Conservation (phyloP, 257 asterid species). For the Plantago elongata region DNA sequence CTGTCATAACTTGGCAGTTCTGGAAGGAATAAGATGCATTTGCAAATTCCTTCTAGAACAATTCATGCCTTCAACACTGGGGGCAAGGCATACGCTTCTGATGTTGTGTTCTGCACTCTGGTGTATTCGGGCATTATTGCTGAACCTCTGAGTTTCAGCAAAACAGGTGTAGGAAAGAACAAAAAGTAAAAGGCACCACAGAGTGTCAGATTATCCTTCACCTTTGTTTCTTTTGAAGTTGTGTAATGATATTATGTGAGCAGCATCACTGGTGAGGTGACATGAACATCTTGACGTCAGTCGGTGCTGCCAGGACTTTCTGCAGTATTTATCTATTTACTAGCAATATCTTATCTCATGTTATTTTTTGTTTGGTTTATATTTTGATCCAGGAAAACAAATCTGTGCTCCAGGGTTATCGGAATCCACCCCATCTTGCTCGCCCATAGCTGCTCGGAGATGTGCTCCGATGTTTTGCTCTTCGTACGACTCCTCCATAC, state of each 20-base stretch:
- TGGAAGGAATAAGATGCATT: slow-evolving; percentile 33
- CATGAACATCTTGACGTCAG: slow-evolving; percentile 34
- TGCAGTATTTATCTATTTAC: slow-evolving; percentile 24
- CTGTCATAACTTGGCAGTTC: slow-evolving; percentile 34
- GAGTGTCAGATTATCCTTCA: slow-evolving; percentile 8
- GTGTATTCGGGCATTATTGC: slow-evolving; percentile 9
- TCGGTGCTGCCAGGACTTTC: slow-evolving; percentile 55
- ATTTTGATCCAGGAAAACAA: slow-evolving; percentile 49
- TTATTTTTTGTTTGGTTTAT: slow-evolving; percentile 29
- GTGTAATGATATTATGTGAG: slow-evolving; percentile 30
- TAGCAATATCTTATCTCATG: slow-evolving; percentile 28
- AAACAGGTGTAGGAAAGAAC: slow-evolving; percentile 13
- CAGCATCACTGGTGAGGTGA: slow-evolving; percentile 49
- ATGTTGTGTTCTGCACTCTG: slow-evolving; percentile 15
- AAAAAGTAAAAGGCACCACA: background rate
- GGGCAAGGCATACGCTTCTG: slow-evolving; percentile 33
- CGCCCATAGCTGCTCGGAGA: slow-evolving; percentile 40
- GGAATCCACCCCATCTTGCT: slow-evolving; percentile 29
- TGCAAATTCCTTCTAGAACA: slow-evolving; percentile 32
- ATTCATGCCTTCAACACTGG: slow-evolving; percentile 32
- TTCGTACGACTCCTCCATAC: slow-evolving; percentile 50
- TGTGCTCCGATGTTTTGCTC: slow-evolving; percentile 16
- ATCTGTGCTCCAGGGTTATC: slow-evolving; percentile 17
- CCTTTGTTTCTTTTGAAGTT: slow-evolving; percentile 22
- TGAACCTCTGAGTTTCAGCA: slow-evolving; percentile 19